These are phyloP conservation scores for Crepidotus variabilis DNA, from an alignment of 768 basidiomycete genomes.

Conservation along the genomic window DNA sequence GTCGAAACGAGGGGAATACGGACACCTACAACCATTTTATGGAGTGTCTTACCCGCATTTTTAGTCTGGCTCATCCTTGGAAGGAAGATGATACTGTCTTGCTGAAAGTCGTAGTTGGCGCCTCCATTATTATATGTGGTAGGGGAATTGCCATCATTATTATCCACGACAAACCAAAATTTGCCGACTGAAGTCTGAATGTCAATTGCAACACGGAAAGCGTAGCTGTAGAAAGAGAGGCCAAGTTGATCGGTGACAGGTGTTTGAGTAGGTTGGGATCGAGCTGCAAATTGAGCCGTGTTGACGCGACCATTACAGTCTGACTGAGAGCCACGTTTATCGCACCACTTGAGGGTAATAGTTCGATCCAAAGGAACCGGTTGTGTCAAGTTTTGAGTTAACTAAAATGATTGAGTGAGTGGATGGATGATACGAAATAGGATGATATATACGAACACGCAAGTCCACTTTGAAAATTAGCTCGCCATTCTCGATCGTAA, in stretches of 20 bases:
- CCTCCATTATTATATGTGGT: slow-evolving; percentile 30
- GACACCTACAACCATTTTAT: not conserved
- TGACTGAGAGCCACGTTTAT: slow-evolving; percentile 18
- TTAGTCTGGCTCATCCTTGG: slow-evolving; percentile 21
- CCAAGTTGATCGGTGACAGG: slow-evolving; percentile 23
- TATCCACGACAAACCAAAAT: slow-evolving; percentile 2
- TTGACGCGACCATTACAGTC: slow-evolving; percentile 15
- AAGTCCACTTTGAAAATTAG: slow-evolving; percentile 1
- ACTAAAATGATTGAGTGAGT: not conserved
- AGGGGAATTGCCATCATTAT: slow-evolving; percentile 22
- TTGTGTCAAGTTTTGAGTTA: not conserved
- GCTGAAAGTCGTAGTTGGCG: slow-evolving; percentile 23
- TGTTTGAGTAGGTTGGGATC: slow-evolving; percentile 16
- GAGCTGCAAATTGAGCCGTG: slow-evolving; percentile 17
- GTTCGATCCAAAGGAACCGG: not conserved
- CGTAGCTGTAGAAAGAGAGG: slow-evolving; percentile 17
- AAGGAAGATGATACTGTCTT: slow-evolving; percentile 30
- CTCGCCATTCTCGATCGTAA: slow-evolving; percentile 1
- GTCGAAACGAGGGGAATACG: not conserved
- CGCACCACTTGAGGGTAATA: slow-evolving; percentile 18
- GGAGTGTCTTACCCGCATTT: not conserved
- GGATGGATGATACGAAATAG: not conserved
- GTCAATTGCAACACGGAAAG: slow-evolving; percentile 19
- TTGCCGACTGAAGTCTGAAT: slow-evolving; percentile 25
- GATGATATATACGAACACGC: not conserved